phyloP scores from a whole-genome alignment of 108 stramenopile genomes.

The Fragilaria radians region DNA sequence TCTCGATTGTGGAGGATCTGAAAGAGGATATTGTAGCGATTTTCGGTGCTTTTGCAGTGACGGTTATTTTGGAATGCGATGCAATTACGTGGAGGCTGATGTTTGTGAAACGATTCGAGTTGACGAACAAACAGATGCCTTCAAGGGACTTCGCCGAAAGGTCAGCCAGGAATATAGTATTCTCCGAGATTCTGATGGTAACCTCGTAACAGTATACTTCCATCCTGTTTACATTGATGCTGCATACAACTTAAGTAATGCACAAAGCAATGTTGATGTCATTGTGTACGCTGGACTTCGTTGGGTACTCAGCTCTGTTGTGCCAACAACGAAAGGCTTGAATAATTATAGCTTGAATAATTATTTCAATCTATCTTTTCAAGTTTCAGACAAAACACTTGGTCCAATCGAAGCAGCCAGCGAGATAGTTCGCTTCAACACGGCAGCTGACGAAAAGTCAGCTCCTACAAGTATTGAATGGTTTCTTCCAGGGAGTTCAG shows the following conservation, averaged over 20 bases:
- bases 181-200: neutral
- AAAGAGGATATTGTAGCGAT: neutral
- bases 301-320: neutral
- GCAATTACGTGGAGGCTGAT: neutral
- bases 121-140: neutral
- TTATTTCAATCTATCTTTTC: neutral
- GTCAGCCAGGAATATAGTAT: neutral
- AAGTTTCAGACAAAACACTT: neutral
- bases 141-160: neutral
- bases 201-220: neutral
- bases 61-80: neutral
- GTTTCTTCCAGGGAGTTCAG: neutral
- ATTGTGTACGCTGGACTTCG: neutral
- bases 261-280: neutral
- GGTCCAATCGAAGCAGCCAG: neutral
- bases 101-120: neutral
- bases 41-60: neutral
- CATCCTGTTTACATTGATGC: constrained; percentile 2
- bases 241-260: neutral
- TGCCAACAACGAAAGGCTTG: neutral
- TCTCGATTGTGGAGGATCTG: neutral
- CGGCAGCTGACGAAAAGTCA: neutral
- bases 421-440: neutral
- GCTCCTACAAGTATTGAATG: neutral
- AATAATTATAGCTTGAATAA: neutral